phyloP scores from a whole-genome alignment of 805 yeast species.

The Hagleromyces aurorensis region DNA sequence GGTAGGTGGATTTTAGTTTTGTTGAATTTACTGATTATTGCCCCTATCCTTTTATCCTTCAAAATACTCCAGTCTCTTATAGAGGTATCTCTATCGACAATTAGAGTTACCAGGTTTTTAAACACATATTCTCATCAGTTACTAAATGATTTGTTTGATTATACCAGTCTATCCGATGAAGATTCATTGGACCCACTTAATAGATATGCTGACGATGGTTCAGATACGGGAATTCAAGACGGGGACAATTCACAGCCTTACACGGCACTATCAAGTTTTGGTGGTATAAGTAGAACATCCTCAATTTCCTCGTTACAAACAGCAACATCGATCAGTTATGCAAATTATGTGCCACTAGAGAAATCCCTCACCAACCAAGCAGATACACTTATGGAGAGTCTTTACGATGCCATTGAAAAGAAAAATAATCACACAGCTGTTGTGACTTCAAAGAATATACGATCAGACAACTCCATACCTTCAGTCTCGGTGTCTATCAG shows the following conservation, averaged over 20 bases:
- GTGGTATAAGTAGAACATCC: slow-evolving; percentile 5
- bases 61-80: slow-evolving; percentile 38
- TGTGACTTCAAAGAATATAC: slow-evolving; percentile 4
- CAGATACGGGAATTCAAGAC: no score
- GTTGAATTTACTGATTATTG: slow-evolving; percentile 39
- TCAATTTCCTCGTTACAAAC: slow-evolving; percentile 4
- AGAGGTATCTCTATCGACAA: slow-evolving; percentile 36
- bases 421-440: slow-evolving; percentile 16
- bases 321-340: slow-evolving; percentile 3
- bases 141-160: slow-evolving; percentile 17
- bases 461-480: not conserved
- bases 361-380: slow-evolving; percentile 49
- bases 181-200: no score
- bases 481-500: slow-evolving; percentile 12
- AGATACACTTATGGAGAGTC: slow-evolving; percentile 56
- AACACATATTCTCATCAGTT: slow-evolving; percentile 24
- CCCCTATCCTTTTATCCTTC: slow-evolving; percentile 61
- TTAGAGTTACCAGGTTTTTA: slow-evolving; percentile 30
- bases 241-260: no score
- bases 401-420: slow-evolving; percentile 46
- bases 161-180: no score
- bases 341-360: slow-evolving; percentile 19
- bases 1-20: slow-evolving; percentile 42
- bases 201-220: no score
- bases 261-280: no score